Evolutionary conservation across 2,329 filamentous ascomycete species (phyloP).

Genomic region (Ascochyta lentis): DNA sequence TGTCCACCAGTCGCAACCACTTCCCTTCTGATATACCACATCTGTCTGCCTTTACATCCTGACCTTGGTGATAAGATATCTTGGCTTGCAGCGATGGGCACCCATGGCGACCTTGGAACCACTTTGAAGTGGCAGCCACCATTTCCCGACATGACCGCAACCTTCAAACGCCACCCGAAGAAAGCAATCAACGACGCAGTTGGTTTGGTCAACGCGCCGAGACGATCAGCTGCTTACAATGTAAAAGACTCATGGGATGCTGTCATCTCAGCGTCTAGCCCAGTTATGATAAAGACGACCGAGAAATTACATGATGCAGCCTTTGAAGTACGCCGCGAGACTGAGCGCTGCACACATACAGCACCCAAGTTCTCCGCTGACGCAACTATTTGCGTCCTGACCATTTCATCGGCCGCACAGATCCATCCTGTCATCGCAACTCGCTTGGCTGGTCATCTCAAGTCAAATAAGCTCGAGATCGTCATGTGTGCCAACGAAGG

Average conservation of each 20-base stretch:
- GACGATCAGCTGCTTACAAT: constrained; percentile 66
- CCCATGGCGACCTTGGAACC: constrained; percentile 70
- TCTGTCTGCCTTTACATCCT: constrained; percentile 65
- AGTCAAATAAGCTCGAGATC: constrained; percentile 65
- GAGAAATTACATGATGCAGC: constrained; percentile 60
- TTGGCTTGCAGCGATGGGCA: constrained; percentile 70
- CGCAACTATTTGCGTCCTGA: constrained; percentile 67
- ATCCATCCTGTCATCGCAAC: constrained; percentile 73
- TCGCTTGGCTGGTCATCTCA: constrained; percentile 68
- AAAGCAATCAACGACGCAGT: constrained; percentile 69
- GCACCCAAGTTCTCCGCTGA: constrained; percentile 70
- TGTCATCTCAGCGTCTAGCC: constrained; percentile 58
- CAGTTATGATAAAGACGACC: constrained; percentile 60
- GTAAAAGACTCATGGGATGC: constrained; percentile 67
- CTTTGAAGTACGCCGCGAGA: constrained; percentile 66
- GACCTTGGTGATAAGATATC: constrained; percentile 59
- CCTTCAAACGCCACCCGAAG: constrained; percentile 67
- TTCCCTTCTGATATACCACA: constrained; percentile 67
- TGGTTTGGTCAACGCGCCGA: constrained; percentile 69
- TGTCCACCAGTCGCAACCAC: constrained; percentile 71
- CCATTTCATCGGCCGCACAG: constrained; percentile 66
- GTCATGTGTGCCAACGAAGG: constrained; percentile 72
- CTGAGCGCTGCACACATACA: constrained; percentile 66
- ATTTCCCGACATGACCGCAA: constrained; percentile 69
- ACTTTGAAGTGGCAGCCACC: constrained; percentile 70